phyloP scores from a whole-genome alignment of 805 yeast genomes.

The Kazachstania africana region DNA sequence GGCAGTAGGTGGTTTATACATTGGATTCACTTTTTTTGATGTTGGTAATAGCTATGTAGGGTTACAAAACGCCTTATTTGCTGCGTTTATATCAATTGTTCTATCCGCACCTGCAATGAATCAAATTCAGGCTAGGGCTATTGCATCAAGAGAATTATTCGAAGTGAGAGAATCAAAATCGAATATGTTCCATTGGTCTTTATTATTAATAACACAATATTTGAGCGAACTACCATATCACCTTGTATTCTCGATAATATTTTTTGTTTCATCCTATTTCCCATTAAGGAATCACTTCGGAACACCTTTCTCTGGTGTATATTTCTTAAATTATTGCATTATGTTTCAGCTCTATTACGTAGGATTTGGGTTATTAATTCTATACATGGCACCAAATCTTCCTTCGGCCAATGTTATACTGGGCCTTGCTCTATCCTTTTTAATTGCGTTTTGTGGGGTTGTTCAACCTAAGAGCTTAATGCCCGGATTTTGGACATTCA shows the following conservation, averaged over 20 bases:
- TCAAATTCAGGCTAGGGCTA: slow-evolving; percentile 29
- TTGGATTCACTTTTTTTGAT: slow-evolving; percentile 45
- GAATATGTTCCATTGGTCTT: slow-evolving; percentile 32
- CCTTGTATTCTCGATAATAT: slow-evolving; percentile 20
- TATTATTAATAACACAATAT: slow-evolving; percentile 26
- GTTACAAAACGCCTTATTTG: slow-evolving; percentile 28
- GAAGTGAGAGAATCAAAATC: slow-evolving; percentile 33
- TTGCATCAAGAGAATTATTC: slow-evolving; percentile 28
- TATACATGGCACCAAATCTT: slow-evolving; percentile 13
- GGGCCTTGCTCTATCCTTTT: slow-evolving; percentile 18
- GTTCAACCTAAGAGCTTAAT: slow-evolving; percentile 28
- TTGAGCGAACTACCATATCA: slow-evolving; percentile 29
- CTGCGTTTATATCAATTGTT: slow-evolving; percentile 29
- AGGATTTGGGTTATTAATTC: slow-evolving; percentile 29
- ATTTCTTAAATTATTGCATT: slow-evolving; percentile 31
- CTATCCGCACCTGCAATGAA: slow-evolving; percentile 32
- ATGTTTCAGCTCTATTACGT: slow-evolving; percentile 37
- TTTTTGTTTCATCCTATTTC: slow-evolving; percentile 31
- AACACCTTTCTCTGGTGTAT: slow-evolving; percentile 35
- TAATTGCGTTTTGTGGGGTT: slow-evolving; percentile 30
- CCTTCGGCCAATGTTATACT: slow-evolving; percentile 22
- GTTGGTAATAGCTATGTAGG: slow-evolving; percentile 37
- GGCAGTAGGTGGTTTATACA: slow-evolving; percentile 35
- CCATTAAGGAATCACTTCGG: slow-evolving; percentile 26
- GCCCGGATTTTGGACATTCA: slow-evolving; percentile 34